A percentile compares a stretch with the other conserved stretches of the same genome.
These are phyloP conservation scores for Leccinum olivaceoglutinosum DNA, from an alignment of 1,284 basidiomycete genomes.

Conservation along the genomic window DNA sequence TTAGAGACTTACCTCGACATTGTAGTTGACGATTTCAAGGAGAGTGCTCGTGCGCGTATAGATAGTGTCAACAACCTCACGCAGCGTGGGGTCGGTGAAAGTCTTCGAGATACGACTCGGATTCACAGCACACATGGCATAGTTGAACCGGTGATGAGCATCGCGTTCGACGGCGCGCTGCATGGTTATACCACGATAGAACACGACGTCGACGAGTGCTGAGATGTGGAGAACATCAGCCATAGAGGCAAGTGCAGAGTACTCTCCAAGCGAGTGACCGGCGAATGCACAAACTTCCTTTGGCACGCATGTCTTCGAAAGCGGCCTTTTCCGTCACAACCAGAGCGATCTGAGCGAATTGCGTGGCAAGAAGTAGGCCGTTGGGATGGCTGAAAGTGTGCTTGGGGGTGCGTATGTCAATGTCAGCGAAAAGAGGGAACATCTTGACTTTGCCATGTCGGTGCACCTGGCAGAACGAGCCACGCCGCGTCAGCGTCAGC, in stretches of 20 bases:
- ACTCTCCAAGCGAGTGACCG: slow-evolving; percentile 97
- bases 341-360: slow-evolving; percentile 96
- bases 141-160: slow-evolving; percentile 87
- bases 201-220: slow-evolving; percentile 95
- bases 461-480: slow-evolving; percentile 11
- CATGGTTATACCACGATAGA: slow-evolving; percentile 99
- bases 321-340: slow-evolving; percentile 97
- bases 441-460: slow-evolving; percentile 70
- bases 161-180: slow-evolving; percentile 97
- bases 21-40: slow-evolving; percentile 96
- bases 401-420: slow-evolving; percentile 85
- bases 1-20: slow-evolving; percentile 73
- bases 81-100: slow-evolving; percentile 88
- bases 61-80: slow-evolving; percentile 93
- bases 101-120: slow-evolving; percentile 91
- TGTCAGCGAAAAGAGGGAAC: slow-evolving; percentile 90
- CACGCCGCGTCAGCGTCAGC: slow-evolving; percentile 2
- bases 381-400: slow-evolving; percentile 97
- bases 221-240: slow-evolving; percentile 94
- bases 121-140: slow-evolving; percentile 98
- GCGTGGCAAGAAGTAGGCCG: slow-evolving; percentile 94
- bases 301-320: slow-evolving; percentile 96
- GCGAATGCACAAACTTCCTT: slow-evolving; percentile 93
- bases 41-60: slow-evolving; percentile 72
- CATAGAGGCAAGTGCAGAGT: slow-evolving; percentile 95